Conservation (phyloP, 371 early-diverging fungal species). For the Rhizopus stolonifer region DNA sequence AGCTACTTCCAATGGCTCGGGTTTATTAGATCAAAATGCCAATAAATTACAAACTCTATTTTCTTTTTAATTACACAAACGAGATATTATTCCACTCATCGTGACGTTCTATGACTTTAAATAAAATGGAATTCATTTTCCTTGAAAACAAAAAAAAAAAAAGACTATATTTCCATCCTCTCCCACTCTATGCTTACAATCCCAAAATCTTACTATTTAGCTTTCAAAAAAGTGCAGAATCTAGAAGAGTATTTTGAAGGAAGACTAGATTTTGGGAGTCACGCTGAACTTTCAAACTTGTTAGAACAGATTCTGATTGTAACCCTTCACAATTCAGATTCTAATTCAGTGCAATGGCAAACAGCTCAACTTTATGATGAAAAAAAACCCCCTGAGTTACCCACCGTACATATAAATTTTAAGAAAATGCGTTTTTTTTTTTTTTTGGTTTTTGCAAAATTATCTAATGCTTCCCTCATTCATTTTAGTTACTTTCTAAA, state of each 20-base stretch:
- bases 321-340: neutral
- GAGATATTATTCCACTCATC: too few species aligned
- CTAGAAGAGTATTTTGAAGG: neutral
- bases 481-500: neutral
- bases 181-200: neutral
- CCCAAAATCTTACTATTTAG: neutral
- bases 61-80: too few species aligned
- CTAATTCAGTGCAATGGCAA: neutral
- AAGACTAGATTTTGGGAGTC: neutral
- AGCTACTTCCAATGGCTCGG: constrained; percentile 80
- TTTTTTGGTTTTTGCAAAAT: too few species aligned
- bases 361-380: neutral
- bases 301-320: neutral
- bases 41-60: too few species aligned
- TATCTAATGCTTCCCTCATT: neutral
- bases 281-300: neutral
- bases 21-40: constrained; percentile 40
- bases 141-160: too few species aligned
- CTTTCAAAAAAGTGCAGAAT: neutral
- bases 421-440: neutral
- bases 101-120: too few species aligned
- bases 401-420: neutral
- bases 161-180: too few species aligned
- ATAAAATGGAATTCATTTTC: too few species aligned
- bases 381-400: neutral